A percentile compares a stretch with the other conserved stretches of the same genome.
Evolutionary conservation across 2,329 filamentous ascomycete species (phyloP).

Genomic region (Aspergillus arachidicola): DNA sequence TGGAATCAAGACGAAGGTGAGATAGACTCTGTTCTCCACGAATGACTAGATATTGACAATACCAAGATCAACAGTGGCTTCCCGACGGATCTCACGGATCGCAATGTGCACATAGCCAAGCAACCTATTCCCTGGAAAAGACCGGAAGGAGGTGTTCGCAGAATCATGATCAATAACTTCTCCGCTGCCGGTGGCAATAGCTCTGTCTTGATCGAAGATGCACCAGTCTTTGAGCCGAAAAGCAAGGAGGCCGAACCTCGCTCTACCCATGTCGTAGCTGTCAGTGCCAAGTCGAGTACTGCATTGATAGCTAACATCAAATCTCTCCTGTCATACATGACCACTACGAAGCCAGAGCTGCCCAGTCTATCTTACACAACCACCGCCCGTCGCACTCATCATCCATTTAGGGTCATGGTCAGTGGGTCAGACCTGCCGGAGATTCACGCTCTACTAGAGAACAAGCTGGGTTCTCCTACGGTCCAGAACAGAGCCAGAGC

Average conservation of each 20-base stretch:
- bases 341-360: conserved; percentile 45
- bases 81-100: conserved; percentile 45
- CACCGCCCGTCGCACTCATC: conserved; percentile 58
- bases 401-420: conserved; percentile 34
- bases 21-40: no score
- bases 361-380: conserved; percentile 66
- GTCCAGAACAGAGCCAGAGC: neutral
- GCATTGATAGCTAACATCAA: conserved; percentile 59
- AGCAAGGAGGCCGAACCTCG: conserved; percentile 51
- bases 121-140: conserved; percentile 46
- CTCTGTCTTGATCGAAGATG: conserved; percentile 66
- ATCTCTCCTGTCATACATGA: conserved; percentile 58
- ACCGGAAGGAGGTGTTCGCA: conserved; percentile 35
- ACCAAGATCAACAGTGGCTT: conserved; percentile 50
- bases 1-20: conserved; percentile 36
- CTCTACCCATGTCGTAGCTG: conserved; percentile 58
- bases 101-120: conserved; percentile 50
- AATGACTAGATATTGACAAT: neutral
- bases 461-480: neutral
- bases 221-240: conserved; percentile 43
- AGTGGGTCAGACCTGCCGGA: conserved; percentile 22
- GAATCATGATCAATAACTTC: conserved; percentile 66
- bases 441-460: neutral
- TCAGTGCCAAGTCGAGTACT: conserved; percentile 53
- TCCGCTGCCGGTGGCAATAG: conserved; percentile 73